Evolutionary conservation across 2,329 filamentous ascomycete species (phyloP).

Genomic region (Parastagonospora nodorum): DNA sequence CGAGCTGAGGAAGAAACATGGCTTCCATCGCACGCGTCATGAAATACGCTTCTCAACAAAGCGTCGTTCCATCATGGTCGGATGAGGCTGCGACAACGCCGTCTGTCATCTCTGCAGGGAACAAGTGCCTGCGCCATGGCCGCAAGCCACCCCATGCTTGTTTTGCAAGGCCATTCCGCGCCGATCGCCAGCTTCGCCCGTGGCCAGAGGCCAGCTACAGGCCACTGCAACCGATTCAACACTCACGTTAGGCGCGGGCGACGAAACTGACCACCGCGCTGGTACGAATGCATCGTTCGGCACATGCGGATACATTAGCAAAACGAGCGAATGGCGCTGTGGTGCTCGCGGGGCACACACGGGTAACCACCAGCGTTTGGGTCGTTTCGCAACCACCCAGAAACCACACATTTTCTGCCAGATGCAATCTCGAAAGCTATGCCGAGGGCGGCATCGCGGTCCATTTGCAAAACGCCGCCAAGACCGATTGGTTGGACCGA

Average conservation of each 20-base stretch:
- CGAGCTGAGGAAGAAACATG: constrained; percentile 9
- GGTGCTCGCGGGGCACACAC: constrained; percentile 38
- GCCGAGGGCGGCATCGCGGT: constrained; percentile 27
- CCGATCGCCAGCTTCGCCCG: constrained; percentile 37
- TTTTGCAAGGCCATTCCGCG: constrained; percentile 29
- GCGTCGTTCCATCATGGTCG: constrained; percentile 10
- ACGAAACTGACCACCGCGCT: constrained; percentile 16
- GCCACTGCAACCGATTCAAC: constrained; percentile 19
- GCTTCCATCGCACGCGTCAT: constrained; percentile 16
- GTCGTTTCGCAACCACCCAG: constrained; percentile 41
- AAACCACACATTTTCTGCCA: constrained; percentile 20
- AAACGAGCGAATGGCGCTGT: constrained; percentile 12
- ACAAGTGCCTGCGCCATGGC: constrained; percentile 34
- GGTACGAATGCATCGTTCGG: constrained; percentile 18
- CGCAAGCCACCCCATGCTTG: constrained; percentile 34
- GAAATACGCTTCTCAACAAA: constrained; percentile 5
- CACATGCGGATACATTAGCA: constrained; percentile 23
- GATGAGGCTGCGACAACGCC: constrained; percentile 38
- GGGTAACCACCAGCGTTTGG: constrained; percentile 40
- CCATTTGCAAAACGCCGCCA: constrained; percentile 42
- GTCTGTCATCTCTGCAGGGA: constrained; percentile 38
- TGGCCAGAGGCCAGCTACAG: constrained; percentile 28
- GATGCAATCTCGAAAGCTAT: constrained; percentile 35
- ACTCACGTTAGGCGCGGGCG: constrained; percentile 11
- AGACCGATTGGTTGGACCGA: constrained; percentile 31